Evolutionary conservation across 441 rosid genomes (phyloP), one percentile per base, ranked within the genome.

Genomic region (Arabidopsis lyrata): DNA sequence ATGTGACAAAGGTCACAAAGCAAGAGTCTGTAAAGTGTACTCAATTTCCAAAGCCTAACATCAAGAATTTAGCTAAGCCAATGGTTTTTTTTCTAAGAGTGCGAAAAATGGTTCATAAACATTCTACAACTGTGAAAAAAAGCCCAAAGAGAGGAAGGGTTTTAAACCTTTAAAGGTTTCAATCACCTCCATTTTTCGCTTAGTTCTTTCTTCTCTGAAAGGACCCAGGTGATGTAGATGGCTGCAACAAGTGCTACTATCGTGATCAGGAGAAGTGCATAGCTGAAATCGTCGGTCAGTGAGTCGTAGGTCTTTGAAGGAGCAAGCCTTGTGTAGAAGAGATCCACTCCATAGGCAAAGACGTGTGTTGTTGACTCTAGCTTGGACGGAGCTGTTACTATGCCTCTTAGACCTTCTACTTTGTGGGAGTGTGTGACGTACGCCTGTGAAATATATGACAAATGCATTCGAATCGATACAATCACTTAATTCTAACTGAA

Each of bases 221-320:
- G 80, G 45, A 83, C 74, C 97, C 97, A 96, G 0, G 99, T 96
- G 14, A 88, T 88, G 45, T 91, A 88, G 80, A 96, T 91, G 14
- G 98, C 97, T 2, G 81, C 98, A 9, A 96, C 80, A 5, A 96
- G 96, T 10, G 82, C 99, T 39, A 88, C 87, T 4, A 96, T 93
- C 4, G 99, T 96, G 57, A 93, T 70, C 81, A 96, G 95, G 72
- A 96, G 91, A 34, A 96, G 85, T 1, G 99, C 99, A 3, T 93
- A 96, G 82, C 89, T 93, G 76, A 96, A 96, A 82, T 96, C 98
- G 66, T 96, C 99, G 0, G 99, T 96, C 55, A 96, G 95, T 0
- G 99, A 96, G 84, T 96, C 99, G 11, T 91, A 96, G 8, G 97
- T 96, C 86, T 89, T 92, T n/a, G 99, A 96, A 36, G 98, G 97